These are phyloP conservation scores for Arabis hirsuta DNA, from an alignment of 345 rosid species.

Conservation along the genomic window DNA sequence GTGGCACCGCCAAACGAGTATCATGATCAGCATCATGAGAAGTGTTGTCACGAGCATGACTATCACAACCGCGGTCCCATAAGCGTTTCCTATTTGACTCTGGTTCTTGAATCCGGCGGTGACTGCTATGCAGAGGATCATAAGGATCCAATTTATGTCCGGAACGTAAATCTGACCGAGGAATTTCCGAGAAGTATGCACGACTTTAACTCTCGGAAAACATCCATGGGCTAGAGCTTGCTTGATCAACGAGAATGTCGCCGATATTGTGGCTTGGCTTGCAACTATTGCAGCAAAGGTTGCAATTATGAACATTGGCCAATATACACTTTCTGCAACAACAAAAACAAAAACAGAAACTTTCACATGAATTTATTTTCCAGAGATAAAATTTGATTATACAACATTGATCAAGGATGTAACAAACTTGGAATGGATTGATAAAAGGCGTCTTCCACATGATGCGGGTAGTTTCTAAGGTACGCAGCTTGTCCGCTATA, in stretches of 20 bases:
- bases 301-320: conserved; percentile 79
- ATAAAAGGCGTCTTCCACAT: conserved; percentile 79
- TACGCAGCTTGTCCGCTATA: conserved; percentile 98
- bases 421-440: conserved; percentile 85
- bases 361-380: background rate
- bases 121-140: conserved; percentile 82
- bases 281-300: conserved; percentile 80
- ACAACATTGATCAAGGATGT: background rate
- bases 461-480: conserved; percentile 62
- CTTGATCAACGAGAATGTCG: conserved; percentile 86
- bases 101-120: conserved; percentile 71
- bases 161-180: conserved; percentile 91
- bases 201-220: conserved; percentile 86
- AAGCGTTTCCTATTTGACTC: conserved; percentile 81
- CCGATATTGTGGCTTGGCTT: conserved; percentile 87
- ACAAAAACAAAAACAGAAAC: conserved; percentile 24
- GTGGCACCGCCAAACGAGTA: conserved; percentile 79
- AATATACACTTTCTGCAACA: conserved; percentile 52
- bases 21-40: conserved; percentile 73
- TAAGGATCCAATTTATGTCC: conserved; percentile 82
- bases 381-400: background rate
- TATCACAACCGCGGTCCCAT: conserved; percentile 82
- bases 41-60: conserved; percentile 86
- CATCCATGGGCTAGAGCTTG: conserved; percentile 85
- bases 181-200: conserved; percentile 72